A percentile compares a stretch with the other conserved stretches of the same genome.
Evolutionary conservation across 768 basidiomycete species (phyloP).

Genomic region (Tylopilus vinaceipallidus): DNA sequence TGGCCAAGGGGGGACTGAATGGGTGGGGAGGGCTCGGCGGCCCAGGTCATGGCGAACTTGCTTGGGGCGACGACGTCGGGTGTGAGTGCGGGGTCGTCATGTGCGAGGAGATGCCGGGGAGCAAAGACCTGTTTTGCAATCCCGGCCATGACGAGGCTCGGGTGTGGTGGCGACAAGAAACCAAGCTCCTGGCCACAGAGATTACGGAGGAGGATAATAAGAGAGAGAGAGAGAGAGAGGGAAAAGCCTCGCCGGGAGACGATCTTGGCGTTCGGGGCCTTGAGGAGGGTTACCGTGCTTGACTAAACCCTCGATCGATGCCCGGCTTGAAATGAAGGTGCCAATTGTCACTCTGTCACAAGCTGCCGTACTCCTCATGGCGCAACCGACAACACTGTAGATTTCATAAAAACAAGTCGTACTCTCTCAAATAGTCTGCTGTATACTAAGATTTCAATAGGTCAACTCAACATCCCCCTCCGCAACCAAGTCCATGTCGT

Average conservation of each 20-base stretch:
- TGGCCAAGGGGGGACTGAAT: slow-evolving; percentile 34
- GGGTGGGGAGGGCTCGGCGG: slow-evolving; percentile 42
- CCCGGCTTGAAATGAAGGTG: slow-evolving; percentile 23
- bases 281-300: slow-evolving; percentile 10
- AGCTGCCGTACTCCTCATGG: slow-evolving; percentile 27
- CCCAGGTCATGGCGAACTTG: slow-evolving; percentile 63
- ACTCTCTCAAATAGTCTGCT: slow-evolving; percentile 24
- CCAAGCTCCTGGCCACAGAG: slow-evolving; percentile 15
- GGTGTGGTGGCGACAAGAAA: slow-evolving; percentile 9
- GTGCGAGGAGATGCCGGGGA: slow-evolving; percentile 46
- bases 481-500: slow-evolving; percentile 93
- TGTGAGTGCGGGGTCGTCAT: slow-evolving; percentile 42
- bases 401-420: slow-evolving; percentile 29
- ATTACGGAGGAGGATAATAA: slow-evolving; percentile 11
- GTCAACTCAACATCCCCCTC: slow-evolving; percentile 69
- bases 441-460: slow-evolving; percentile 33
- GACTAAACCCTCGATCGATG: slow-evolving; percentile 30
- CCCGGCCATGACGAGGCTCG: slow-evolving; percentile 25
- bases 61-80: slow-evolving; percentile 48
- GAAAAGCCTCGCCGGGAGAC: slow-evolving; percentile 29
- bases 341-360: slow-evolving; percentile 30
- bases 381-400: slow-evolving; percentile 9
- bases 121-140: slow-evolving; percentile 39
- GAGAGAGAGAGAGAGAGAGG: too few relatives aligned
- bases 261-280: slow-evolving; percentile 13